These are phyloP conservation scores for Chrysoporthe cubensis DNA, from an alignment of 2,329 filamentous ascomycete genomes.

Conservation along the genomic window DNA sequence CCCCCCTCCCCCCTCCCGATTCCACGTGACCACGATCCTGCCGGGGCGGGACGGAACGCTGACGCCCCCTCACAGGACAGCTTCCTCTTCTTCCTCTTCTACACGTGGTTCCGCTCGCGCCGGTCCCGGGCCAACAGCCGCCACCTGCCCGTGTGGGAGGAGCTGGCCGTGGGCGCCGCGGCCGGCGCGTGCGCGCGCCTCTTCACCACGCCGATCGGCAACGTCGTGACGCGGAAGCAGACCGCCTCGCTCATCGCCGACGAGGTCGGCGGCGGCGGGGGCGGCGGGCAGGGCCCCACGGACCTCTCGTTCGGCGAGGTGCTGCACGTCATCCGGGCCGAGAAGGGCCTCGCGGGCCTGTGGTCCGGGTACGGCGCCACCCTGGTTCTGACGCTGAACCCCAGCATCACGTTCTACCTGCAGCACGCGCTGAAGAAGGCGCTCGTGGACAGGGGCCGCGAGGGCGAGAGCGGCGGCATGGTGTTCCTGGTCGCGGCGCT, in stretches of 20 bases:
- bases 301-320: conserved; percentile 57
- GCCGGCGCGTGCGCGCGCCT: conserved; percentile 77
- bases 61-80: conserved; percentile 7
- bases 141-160: conserved; percentile 66
- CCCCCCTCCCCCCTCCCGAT: no score
- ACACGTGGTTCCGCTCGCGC: conserved; percentile 55
- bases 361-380: conserved; percentile 89
- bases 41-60: background rate
- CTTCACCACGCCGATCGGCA: conserved; percentile 79
- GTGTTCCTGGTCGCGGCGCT: conserved; percentile 66
- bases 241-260: conserved; percentile 53
- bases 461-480: conserved; percentile 37
- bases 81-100: conserved; percentile 66
- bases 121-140: conserved; percentile 41
- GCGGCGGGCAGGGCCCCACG: conserved; percentile 35
- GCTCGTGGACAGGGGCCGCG: conserved; percentile 53
- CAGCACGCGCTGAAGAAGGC: conserved; percentile 71
- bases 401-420: conserved; percentile 82
- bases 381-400: conserved; percentile 81
- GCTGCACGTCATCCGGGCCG: conserved; percentile 63
- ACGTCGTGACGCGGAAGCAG: conserved; percentile 82
- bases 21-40: no score
- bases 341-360: conserved; percentile 75
- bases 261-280: conserved; percentile 36
- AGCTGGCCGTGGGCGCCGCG: conserved; percentile 73